Conservation (phyloP, 2,329 filamentous ascomycete species). For the Pezicula rhizophila region DNA sequence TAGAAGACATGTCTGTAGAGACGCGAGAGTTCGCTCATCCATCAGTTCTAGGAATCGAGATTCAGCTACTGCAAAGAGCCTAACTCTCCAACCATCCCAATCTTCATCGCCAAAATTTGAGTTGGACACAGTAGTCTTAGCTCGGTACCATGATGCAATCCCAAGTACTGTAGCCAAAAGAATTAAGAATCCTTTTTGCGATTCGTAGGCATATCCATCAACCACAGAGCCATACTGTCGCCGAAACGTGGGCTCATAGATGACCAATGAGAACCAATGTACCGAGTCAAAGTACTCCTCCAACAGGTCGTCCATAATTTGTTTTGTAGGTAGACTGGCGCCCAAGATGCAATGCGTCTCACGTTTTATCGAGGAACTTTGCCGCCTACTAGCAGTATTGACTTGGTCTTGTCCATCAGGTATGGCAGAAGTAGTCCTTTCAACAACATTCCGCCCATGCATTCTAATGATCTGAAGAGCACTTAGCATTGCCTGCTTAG, state of each 20-base stretch:
- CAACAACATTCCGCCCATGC: no score
- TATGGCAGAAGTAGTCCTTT: no score
- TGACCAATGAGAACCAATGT: conserved; percentile 38
- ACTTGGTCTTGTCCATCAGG: no score
- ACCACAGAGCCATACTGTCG: conserved; percentile 25
- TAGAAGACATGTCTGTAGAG: conserved; percentile 33
- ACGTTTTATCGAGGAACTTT: no score
- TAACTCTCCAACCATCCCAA: conserved; percentile 13
- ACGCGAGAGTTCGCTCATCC: conserved; percentile 32
- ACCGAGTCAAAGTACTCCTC: conserved; percentile 36
- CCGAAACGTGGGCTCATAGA: conserved; percentile 36
- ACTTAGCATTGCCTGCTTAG: no score
- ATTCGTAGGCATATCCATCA: conserved; percentile 26
- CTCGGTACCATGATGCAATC: conserved; percentile 34
- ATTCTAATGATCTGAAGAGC: no score
- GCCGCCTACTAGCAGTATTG: no score
- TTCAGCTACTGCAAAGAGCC: conserved; percentile 23
- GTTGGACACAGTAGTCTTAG: conserved; percentile 10
- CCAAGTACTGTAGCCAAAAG: conserved; percentile 32
- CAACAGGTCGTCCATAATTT: conserved; percentile 17
- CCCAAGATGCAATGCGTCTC: no score
- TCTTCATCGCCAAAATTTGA: neutral
- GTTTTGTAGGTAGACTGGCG: no score
- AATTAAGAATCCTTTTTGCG: conserved; percentile 31
- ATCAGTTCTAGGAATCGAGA: conserved; percentile 32